A percentile compares a stretch with the other conserved stretches of the same genome.
Conservation (phyloP, 2,329 filamentous ascomycete genomes). For the Coniochaeta sp. region DNA sequence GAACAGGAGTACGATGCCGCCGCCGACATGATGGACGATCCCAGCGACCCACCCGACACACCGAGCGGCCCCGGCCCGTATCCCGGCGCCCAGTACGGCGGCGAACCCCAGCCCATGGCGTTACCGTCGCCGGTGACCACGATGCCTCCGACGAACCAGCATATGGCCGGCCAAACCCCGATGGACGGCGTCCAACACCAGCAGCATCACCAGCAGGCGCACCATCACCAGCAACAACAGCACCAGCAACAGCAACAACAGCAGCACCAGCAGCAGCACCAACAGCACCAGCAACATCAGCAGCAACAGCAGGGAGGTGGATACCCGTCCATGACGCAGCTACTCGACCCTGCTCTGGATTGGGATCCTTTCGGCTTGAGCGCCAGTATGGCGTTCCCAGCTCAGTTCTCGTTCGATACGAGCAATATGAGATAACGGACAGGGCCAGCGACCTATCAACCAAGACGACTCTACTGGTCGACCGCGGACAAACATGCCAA, state of each 20-base stretch:
- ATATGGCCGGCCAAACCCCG: slow-evolving; percentile 22
- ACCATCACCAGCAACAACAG: neutral
- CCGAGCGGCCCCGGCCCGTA: slow-evolving; percentile 60
- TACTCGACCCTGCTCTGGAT: slow-evolving; percentile 75
- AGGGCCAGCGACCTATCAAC: neutral
- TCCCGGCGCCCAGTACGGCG: slow-evolving; percentile 43
- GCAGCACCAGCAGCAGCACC: slow-evolving; percentile 15
- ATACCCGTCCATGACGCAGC: slow-evolving; percentile 58
- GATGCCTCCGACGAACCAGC: slow-evolving; percentile 26
- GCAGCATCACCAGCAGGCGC: slow-evolving; percentile 40
- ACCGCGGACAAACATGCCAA: neutral
- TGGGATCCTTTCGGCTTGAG: slow-evolving; percentile 90
- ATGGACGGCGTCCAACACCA: slow-evolving; percentile 24
- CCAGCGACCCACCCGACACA: slow-evolving; percentile 55
- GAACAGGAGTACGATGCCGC: slow-evolving; percentile 96
- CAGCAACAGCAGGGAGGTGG: slow-evolving; percentile 15
- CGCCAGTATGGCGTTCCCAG: slow-evolving; percentile 91
- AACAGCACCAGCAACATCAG: slow-evolving; percentile 15
- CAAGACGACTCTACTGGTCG: neutral
- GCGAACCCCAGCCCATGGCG: slow-evolving; percentile 30
- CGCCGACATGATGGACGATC: slow-evolving; percentile 80
- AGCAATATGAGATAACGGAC: slow-evolving; percentile 37
- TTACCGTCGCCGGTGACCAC: slow-evolving; percentile 31
- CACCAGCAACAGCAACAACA: neutral
- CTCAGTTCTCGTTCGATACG: slow-evolving; percentile 68